phyloP scores from a whole-genome alignment of 495 filamentous ascomycete species.

The Melanomma pulvis-pyrius region DNA sequence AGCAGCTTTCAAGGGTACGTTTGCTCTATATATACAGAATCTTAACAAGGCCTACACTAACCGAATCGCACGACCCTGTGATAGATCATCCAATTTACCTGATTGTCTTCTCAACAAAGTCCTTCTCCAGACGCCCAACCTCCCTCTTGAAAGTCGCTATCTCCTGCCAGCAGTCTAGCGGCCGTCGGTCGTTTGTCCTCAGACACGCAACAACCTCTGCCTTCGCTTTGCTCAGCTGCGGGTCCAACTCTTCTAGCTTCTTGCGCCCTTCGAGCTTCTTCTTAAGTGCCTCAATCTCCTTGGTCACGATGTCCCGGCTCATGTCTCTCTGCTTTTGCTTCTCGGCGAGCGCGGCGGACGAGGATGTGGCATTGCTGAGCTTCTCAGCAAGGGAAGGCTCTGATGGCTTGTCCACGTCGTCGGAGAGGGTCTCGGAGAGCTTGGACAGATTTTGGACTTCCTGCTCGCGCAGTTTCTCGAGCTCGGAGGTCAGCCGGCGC shows the following conservation, averaged over 20 bases:
- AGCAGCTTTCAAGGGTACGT: not conserved
- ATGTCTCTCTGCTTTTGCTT: constrained; percentile 50
- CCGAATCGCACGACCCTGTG: not conserved
- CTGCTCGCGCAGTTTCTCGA: constrained; percentile 67
- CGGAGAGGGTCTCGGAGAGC: constrained; percentile 56
- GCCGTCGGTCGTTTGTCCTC: constrained; percentile 80
- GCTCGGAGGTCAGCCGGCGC: constrained; percentile 80
- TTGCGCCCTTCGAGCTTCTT: constrained; percentile 73
- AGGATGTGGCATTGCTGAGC: constrained; percentile 51
- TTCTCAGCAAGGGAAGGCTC: constrained; percentile 45
- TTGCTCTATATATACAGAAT: constrained; percentile 25
- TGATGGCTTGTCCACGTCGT: constrained; percentile 39
- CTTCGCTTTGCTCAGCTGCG: constrained; percentile 72
- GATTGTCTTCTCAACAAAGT: constrained; percentile 84
- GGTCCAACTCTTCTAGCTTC: constrained; percentile 67
- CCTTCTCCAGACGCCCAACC: constrained; percentile 79
- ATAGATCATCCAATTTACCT: constrained; percentile 15
- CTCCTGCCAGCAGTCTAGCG: constrained; percentile 94
- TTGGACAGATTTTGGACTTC: constrained; percentile 62
- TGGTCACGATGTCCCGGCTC: constrained; percentile 56
- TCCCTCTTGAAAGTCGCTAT: constrained; percentile 87
- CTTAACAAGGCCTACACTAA: not conserved
- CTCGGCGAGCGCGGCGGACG: constrained; percentile 50
- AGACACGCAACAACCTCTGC: constrained; percentile 79
- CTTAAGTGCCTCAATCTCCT: constrained; percentile 75